Percentiles rank a stretch among this genome's conserved stretches.
These are phyloP conservation scores for Flammula alnicola DNA, from an alignment of 1,284 basidiomycete genomes.

Conservation along the genomic window DNA sequence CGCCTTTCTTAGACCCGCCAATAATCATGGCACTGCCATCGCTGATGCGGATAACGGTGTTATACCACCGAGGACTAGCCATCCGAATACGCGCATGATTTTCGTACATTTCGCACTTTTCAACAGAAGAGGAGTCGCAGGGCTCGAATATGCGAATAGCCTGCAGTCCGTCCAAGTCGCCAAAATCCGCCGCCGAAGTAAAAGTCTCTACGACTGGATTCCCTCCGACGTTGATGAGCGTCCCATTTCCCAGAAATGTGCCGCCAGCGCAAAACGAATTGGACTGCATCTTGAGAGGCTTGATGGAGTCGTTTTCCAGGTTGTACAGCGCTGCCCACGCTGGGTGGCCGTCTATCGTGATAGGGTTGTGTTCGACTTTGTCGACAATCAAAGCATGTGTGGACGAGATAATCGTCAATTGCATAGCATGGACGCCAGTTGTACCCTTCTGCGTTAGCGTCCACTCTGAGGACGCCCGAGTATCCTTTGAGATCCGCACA, in stretches of 20 bases:
- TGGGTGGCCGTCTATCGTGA: constrained; percentile 71
- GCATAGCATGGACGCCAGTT: constrained; percentile 86
- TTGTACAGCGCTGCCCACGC: constrained; percentile 83
- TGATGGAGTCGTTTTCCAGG: constrained; percentile 63
- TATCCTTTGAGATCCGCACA: background rate
- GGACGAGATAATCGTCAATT: constrained; percentile 70
- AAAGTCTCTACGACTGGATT: constrained; percentile 70
- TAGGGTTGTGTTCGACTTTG: constrained; percentile 85
- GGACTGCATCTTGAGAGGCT: constrained; percentile 68
- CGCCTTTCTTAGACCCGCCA: constrained; percentile 79
- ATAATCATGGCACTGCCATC: constrained; percentile 85
- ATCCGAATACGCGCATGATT: constrained; percentile 66
- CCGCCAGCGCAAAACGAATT: constrained; percentile 93
- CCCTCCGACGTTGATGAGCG: constrained; percentile 77
- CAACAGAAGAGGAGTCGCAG: constrained; percentile 55
- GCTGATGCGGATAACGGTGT: constrained; percentile 65
- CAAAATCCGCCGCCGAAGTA: constrained; percentile 74
- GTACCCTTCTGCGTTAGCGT: constrained; percentile 52
- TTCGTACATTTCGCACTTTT: constrained; percentile 66
- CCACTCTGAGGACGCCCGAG: constrained; percentile 24
- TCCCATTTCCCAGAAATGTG: constrained; percentile 75
- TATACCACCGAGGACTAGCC: constrained; percentile 81
- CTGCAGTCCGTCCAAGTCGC: constrained; percentile 75
- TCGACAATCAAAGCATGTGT: constrained; percentile 78
- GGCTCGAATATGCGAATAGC: constrained; percentile 75